Evolutionary conservation across 2,329 filamentous ascomycete species (phyloP), one percentile per base, ranked within the genome.

Genomic region (Coniochaeta prunicola): DNA sequence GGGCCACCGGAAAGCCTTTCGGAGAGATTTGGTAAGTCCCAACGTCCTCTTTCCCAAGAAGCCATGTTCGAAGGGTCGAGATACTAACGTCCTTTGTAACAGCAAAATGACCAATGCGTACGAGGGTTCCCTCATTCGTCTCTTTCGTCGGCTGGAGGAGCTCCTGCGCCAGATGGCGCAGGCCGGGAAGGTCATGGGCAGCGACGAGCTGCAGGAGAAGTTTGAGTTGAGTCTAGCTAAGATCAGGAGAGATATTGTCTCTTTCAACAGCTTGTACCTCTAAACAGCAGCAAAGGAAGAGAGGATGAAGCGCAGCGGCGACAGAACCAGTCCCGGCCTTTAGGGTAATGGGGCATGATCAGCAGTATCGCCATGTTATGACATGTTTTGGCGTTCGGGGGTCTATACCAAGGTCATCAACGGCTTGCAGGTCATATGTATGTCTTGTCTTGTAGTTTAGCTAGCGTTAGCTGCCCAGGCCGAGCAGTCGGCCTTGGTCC

Each of bases 91-190:
- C 64, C n/a, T n/a, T n/a, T n/a, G n/a, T 57, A 56, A n/a, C 64
- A 68, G 93, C 76, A 96, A 96, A 91, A 97, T 99, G 92, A 97
- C 94, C 30, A 93, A 97, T 67, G 91, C 93, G 30, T 99, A 97
- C 74, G 94, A 99, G 77, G 94, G 94, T 61, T 97, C 91, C 60
- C 79, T 99, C 61, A 97, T 99, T 67, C 91, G 94, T 55, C 86
- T 97, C 40, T 99, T 99, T 85, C 89, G 94, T 58, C 90, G 94
- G 21, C 80, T 99, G 33, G 94, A 99, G 74, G 94, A 99, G 76
- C 80, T 97, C 59, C 80, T 99, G 36, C 85, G 94, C 64, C 94
- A 99, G 74, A 96, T 97, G 83, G 93, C 89, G 17, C 90, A 97
- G 76, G 94, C 93, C 26, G 85, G 90, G 64, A 97, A 97, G 77